A percentile compares a stretch with the other conserved stretches of the same genome.
These are phyloP conservation scores for Fraxinus ornus DNA, from an alignment of 305 asterid genomes.

Conservation along the genomic window DNA sequence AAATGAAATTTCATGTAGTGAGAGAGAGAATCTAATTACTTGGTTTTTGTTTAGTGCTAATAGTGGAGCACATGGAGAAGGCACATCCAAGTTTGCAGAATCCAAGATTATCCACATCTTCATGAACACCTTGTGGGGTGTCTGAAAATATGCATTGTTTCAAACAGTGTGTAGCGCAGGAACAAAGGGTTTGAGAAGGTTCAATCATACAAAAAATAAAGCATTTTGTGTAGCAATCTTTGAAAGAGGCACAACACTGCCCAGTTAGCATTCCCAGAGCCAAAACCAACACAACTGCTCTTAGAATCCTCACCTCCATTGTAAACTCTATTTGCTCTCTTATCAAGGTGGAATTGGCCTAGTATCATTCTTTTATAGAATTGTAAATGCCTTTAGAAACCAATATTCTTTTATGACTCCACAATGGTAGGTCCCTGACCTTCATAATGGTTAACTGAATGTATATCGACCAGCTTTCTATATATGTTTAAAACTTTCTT, in stretches of 20 bases:
- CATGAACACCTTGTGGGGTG: slow-evolving; percentile 23
- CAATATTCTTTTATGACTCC: neutral
- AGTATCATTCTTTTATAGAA: neutral
- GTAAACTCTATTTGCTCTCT: slow-evolving; percentile 1
- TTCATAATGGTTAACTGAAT: neutral
- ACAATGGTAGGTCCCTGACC: neutral
- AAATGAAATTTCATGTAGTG: neutral
- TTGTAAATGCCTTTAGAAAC: neutral
- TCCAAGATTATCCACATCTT: slow-evolving; percentile 37
- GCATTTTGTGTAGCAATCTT: slow-evolving; percentile 85
- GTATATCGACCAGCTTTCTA: neutral
- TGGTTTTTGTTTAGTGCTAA: slow-evolving; percentile 62
- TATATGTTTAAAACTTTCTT: neutral
- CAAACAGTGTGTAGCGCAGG: slow-evolving; percentile 81
- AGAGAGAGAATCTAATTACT: slow-evolving; percentile 38
- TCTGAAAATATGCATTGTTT: slow-evolving; percentile 75
- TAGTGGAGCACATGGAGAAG: slow-evolving; percentile 61
- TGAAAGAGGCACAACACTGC: slow-evolving; percentile 51
- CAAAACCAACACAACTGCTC: slow-evolving; percentile 28
- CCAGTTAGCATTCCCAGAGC: slow-evolving; percentile 43
- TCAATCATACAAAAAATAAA: slow-evolving; percentile 80
- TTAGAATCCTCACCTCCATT: slow-evolving; percentile 31
- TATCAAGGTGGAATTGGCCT: slow-evolving; percentile 6
- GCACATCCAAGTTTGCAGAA: slow-evolving; percentile 96
- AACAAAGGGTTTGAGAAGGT: slow-evolving; percentile 73